Conservation (phyloP, 2,329 filamentous ascomycete species). For the Fusarium dlaminii region DNA sequence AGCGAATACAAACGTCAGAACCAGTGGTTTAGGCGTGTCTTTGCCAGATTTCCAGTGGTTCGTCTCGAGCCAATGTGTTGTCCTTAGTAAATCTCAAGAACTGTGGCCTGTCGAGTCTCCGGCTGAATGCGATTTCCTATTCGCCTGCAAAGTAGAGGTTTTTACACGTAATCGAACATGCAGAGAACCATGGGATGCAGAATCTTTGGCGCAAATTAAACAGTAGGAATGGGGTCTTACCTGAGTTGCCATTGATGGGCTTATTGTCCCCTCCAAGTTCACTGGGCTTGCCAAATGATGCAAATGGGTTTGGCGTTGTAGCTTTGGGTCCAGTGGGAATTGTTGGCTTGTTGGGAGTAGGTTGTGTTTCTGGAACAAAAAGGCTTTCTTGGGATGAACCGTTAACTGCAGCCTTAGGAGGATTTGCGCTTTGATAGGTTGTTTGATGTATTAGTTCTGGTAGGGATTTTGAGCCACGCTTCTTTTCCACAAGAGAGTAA, state of each 20-base stretch:
- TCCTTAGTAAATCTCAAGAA: conserved; percentile 24
- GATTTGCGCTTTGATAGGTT: conserved; percentile 54
- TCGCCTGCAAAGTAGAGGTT: conserved; percentile 33
- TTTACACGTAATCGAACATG: conserved; percentile 9
- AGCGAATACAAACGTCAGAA: conserved; percentile 44
- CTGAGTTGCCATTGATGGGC: conserved; percentile 29
- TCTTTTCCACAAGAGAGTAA: conserved; percentile 65
- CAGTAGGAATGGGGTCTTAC: conserved; percentile 36
- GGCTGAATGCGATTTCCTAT: conserved; percentile 39
- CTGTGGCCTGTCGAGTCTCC: conserved; percentile 40
- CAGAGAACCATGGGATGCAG: conserved; percentile 30
- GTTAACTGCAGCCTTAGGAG: conserved; percentile 16
- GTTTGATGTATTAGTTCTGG: conserved; percentile 66
- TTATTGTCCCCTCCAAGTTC: conserved; percentile 9
- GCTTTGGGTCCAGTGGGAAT: conserved; percentile 9
- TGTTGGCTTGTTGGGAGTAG: neutral
- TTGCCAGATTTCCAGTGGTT: conserved; percentile 44
- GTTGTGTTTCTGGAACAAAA: conserved; percentile 40
- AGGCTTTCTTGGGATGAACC: conserved; percentile 42
- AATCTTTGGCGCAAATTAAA: conserved; percentile 40
- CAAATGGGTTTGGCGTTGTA: conserved; percentile 20
- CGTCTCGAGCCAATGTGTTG: conserved; percentile 38
- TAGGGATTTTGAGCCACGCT: conserved; percentile 62
- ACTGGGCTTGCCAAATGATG: conserved; percentile 11
- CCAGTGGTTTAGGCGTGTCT: conserved; percentile 39